Base-by-base conservation (phyloP, 192 early-diverging fungal species). In the Coemansia sp. region DNA sequence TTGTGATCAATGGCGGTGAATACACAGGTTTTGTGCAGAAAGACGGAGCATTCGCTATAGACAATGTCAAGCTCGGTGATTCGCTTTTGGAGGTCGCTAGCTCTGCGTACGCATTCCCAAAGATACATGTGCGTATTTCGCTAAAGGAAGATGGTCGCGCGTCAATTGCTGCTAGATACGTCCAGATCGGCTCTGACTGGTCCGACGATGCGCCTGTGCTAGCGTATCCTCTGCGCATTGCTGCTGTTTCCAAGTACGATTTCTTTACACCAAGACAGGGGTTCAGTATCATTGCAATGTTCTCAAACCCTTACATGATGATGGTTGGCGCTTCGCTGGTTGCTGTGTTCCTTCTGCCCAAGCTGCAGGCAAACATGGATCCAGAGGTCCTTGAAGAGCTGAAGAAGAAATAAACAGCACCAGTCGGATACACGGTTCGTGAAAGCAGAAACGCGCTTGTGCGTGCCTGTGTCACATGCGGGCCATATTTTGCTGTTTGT, bases 221-320 rank as follows among this genome's bases (percentile, higher is more conserved):
- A 61, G 65, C 64, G 48, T 82, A 86, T 58, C 85, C 85, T 17
- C 51, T 86, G 74, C 70, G 68, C 51, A 64, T 86, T 18, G 54
- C 55, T 36, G 80, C 85, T 5, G 48, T 62, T 48, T 76, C 51
- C 12, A 79, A 83, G 61, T 83, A 79, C 55, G 81, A 83, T 35
- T 86, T 86, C 61, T 84, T 79, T 66, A 84, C 76, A 4, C 73
- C 72, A 52, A 85, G 90, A 12, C 87, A 88, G 68, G 84, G 84
- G 34, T 88, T 91, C 79, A 87, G 87, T 65, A 67, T 87, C 33
- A 67, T 83, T 43, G 56, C 84, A 15, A 78, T 91, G 75, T 84
- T 91, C 62, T 75, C 80, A 0, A 91, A 90, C 65, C 90, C 90
- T 11, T 90, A 90, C 73, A 83, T 91, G 67, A 67, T 91, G 60